A percentile compares a stretch with the other conserved stretches of the same genome.
phyloP scores from a whole-genome alignment of 345 rosid species.

The Viola odorata region DNA sequence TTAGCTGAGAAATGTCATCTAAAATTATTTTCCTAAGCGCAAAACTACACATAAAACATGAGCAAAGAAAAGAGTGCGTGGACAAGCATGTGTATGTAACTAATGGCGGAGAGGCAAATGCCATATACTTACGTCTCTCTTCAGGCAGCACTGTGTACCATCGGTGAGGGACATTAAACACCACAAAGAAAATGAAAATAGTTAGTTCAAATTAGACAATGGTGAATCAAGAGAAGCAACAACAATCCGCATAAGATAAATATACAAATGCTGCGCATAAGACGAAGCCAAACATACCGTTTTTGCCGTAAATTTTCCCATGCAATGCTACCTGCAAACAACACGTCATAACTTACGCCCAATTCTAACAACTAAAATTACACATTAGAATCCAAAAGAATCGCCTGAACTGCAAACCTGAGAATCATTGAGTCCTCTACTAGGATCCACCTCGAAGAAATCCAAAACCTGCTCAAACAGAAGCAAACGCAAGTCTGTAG shows the following conservation, averaged over 20 bases:
- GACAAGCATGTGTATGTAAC: neutral
- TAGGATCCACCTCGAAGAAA: conserved; percentile 72
- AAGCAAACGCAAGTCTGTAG: neutral
- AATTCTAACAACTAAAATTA: neutral
- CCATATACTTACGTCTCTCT: conserved; percentile 72
- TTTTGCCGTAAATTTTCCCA: conserved; percentile 57
- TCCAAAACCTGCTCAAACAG: conserved; percentile 64
- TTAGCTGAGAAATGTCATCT: neutral
- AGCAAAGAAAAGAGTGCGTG: neutral
- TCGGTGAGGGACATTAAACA: neutral
- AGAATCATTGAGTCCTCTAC: conserved; percentile 73
- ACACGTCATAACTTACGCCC: neutral
- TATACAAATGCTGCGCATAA: neutral
- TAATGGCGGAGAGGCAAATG: conserved; percentile 3
- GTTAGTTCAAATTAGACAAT: neutral
- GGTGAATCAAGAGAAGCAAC: neutral
- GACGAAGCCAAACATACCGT: conserved; percentile 40
- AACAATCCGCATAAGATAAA: neutral
- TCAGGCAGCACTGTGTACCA: conserved; percentile 78
- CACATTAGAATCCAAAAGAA: neutral
- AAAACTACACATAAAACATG: neutral
- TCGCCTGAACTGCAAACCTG: conserved; percentile 44
- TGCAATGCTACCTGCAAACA: conserved; percentile 58
- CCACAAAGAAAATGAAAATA: neutral
- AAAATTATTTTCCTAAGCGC: neutral